These are phyloP conservation scores for Pseudopyricularia cyperi DNA, from an alignment of 2,329 filamentous ascomycete genomes.

Conservation along the genomic window DNA sequence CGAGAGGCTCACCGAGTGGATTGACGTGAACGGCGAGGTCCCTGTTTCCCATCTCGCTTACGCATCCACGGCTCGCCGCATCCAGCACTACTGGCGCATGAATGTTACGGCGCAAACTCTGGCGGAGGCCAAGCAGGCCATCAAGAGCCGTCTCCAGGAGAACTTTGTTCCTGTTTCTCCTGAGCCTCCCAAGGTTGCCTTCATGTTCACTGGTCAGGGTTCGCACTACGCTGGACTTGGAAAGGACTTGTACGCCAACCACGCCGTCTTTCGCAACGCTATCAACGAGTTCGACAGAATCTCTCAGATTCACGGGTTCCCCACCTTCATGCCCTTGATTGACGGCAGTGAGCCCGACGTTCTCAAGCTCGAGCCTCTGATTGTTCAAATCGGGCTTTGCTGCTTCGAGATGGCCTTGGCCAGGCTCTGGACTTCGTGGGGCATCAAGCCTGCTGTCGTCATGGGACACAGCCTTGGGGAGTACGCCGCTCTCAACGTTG, in stretches of 20 bases:
- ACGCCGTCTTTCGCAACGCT: conserved; percentile 33
- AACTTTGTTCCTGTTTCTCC: conserved; percentile 28
- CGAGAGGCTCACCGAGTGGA: conserved; percentile 37
- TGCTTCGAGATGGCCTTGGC: conserved; percentile 45
- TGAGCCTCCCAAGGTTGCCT: conserved; percentile 32
- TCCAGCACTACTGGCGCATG: conserved; percentile 46
- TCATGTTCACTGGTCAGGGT: conserved; percentile 45
- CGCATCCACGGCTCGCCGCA: conserved; percentile 52
- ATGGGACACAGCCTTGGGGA: conserved; percentile 57
- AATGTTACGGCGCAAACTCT: conserved; percentile 29
- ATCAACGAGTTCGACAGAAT: conserved; percentile 45
- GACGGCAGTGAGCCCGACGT: conserved; percentile 30
- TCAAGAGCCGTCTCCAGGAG: conserved; percentile 27
- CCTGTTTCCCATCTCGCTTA: conserved; percentile 49
- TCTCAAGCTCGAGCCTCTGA: conserved; percentile 31
- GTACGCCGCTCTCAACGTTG: conserved; percentile 58
- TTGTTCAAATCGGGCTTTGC: conserved; percentile 39
- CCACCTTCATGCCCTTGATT: conserved; percentile 40
- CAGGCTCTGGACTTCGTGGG: conserved; percentile 42
- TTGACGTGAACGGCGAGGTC: conserved; percentile 36
- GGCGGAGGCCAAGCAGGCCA: conserved; percentile 26
- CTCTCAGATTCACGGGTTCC: conserved; percentile 35
- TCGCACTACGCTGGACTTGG: conserved; percentile 39
- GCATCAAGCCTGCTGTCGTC: conserved; percentile 39
- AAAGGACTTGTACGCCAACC: conserved; percentile 33